A percentile compares a stretch with the other conserved stretches of the same genome.
Evolutionary conservation across 352 stramenopile genomes (phyloP).

Genomic region (Aphanomyces euteiches): DNA sequence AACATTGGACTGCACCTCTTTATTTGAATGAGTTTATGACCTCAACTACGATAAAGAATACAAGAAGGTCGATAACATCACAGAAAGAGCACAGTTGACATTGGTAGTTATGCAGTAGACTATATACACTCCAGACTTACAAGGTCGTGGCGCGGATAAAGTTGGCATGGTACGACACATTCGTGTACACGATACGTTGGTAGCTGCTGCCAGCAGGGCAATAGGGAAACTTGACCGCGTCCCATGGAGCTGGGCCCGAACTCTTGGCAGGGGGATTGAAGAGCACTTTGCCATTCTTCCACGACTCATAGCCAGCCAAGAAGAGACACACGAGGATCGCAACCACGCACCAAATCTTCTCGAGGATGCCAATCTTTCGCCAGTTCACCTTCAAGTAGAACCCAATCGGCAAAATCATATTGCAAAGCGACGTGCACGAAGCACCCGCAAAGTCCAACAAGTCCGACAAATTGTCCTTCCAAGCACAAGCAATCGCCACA

Average conservation of each 20-base stretch:
- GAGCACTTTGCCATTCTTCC: background rate
- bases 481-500: slow-evolving; percentile 15
- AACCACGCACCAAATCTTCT: slow-evolving; percentile 18
- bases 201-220: background rate
- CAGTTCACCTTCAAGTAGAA: slow-evolving; percentile 27
- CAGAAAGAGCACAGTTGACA: no score
- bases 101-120: background rate
- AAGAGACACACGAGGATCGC: slow-evolving; percentile 12
- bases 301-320: background rate
- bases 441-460: slow-evolving; percentile 23
- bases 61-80: no score
- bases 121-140: background rate
- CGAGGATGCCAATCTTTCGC: background rate
- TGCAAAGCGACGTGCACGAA: background rate
- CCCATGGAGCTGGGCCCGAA: background rate
- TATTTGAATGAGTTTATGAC: no score
- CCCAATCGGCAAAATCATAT: slow-evolving; percentile 25
- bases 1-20: no score
- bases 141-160: background rate
- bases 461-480: slow-evolving; percentile 25
- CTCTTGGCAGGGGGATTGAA: background rate
- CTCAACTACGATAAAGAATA: no score
- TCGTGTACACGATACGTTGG: background rate
- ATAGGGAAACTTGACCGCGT: background rate
- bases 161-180: slow-evolving; percentile 5